phyloP scores from a whole-genome alignment of 768 basidiomycete genomes.

The Termitomyces sp. region DNA sequence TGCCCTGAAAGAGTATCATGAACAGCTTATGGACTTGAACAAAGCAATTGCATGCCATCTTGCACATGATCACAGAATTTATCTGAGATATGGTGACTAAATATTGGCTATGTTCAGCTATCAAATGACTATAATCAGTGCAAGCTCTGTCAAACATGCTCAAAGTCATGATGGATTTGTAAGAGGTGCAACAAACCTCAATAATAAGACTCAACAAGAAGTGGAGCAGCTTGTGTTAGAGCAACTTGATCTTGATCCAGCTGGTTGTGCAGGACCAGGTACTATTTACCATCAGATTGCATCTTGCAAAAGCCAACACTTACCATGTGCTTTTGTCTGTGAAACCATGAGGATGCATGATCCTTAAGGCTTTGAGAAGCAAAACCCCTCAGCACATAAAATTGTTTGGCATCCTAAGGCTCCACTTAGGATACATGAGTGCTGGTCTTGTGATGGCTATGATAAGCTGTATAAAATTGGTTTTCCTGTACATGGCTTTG shows the following conservation, averaged over 20 bases:
- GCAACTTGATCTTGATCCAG: not conserved
- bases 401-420: not conserved
- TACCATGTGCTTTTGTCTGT: not conserved
- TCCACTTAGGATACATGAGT: not conserved
- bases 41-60: not conserved
- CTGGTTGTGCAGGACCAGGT: not conserved
- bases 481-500: constrained; percentile 30
- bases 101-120: too few relatives aligned
- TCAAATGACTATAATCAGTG: too few relatives aligned
- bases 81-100: not conserved
- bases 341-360: too few relatives aligned
- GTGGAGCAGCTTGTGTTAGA: not conserved
- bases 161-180: not conserved
- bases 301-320: not conserved
- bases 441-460: not conserved
- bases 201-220: not conserved
- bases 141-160: too few relatives aligned
- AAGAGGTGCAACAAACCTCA: not conserved
- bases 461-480: constrained; percentile 29
- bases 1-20: too few relatives aligned
- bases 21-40: not conserved
- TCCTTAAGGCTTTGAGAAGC: not conserved
- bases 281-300: not conserved
- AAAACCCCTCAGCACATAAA: not conserved
- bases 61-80: not conserved